A percentile compares a stretch with the other conserved stretches of the same genome.
Evolutionary conservation across 441 rosid genomes (phyloP).

Genomic region (Croton setiger): DNA sequence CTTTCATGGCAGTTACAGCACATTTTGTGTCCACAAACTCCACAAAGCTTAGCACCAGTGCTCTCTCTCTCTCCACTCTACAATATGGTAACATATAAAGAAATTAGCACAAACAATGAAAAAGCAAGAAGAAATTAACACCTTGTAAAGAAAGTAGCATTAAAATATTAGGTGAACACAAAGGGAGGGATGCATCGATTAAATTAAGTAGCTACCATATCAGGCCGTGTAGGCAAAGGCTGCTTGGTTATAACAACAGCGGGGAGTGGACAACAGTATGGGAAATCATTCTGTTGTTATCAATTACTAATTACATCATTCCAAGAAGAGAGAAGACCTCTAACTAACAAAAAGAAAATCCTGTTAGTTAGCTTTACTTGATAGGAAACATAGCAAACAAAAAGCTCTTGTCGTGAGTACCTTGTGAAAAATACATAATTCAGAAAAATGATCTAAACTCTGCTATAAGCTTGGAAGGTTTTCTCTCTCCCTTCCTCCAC

Average conservation of each 20-base stretch:
- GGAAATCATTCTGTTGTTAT: not conserved
- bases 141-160: conserved; percentile 3
- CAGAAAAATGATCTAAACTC: not conserved
- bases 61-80: conserved; percentile 45
- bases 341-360: not conserved
- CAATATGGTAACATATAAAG: conserved; percentile 17
- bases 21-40: conserved; percentile 46
- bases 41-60: conserved; percentile 53
- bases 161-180: not conserved
- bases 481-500: too few relatives aligned
- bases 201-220: too few relatives aligned
- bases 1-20: conserved; percentile 51
- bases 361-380: not conserved
- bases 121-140: conserved; percentile 9
- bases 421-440: not conserved
- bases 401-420: not conserved
- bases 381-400: not conserved
- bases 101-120: not conserved
- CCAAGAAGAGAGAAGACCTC: too few relatives aligned
- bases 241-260: not conserved
- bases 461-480: not conserved
- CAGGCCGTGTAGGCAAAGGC: not conserved
- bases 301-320: not conserved
- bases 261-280: not conserved
- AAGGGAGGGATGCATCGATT: too few relatives aligned